phyloP scores from a whole-genome alignment of 176 grass and related monocot species.

The Hordeum vulgare region DNA sequence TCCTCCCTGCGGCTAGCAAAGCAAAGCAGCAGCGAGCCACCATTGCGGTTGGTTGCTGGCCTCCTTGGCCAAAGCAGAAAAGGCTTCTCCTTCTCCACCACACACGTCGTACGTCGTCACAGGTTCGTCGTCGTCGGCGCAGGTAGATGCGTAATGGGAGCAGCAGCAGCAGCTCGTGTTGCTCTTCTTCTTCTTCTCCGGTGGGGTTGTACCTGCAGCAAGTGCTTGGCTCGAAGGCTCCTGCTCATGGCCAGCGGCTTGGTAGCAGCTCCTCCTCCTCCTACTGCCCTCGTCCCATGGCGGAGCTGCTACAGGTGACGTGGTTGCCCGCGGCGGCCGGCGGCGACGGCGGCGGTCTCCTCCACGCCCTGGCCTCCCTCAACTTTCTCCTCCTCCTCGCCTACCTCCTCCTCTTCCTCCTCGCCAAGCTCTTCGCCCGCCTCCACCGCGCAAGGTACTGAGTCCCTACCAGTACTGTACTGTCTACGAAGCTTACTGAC shows the following conservation, averaged over 20 bases:
- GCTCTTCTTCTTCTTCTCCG: not conserved
- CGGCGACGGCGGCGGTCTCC: not conserved
- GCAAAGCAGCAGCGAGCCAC: not conserved
- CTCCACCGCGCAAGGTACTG: constrained; percentile 19
- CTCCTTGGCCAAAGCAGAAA: not conserved
- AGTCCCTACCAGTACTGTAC: too few species aligned
- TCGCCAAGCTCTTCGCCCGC: constrained; percentile 54
- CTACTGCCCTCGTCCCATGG: not conserved
- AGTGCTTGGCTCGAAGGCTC: constrained; percentile 25
- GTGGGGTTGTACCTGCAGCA: constrained; percentile 14
- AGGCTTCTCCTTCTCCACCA: too few species aligned
- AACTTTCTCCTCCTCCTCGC: constrained; percentile 40
- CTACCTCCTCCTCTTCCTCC: constrained; percentile 60
- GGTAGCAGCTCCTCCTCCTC: not conserved
- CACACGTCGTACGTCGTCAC: not conserved
- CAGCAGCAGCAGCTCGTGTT: constrained; percentile 11
- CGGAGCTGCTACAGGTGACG: constrained; percentile 8
- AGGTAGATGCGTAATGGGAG: constrained; percentile 51
- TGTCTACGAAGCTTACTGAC: not conserved
- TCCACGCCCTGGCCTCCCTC: constrained; percentile 33
- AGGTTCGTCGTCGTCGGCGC: not conserved
- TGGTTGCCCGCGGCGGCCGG: not conserved
- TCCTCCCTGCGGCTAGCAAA: constrained; percentile 13
- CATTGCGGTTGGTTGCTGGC: not conserved
- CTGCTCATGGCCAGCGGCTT: constrained; percentile 42